Percentiles rank a stretch among this genome's conserved stretches.
These are phyloP conservation scores for Arthrobotrys megalospora DNA, from an alignment of 2,329 filamentous ascomycete species.

Conservation along the genomic window DNA sequence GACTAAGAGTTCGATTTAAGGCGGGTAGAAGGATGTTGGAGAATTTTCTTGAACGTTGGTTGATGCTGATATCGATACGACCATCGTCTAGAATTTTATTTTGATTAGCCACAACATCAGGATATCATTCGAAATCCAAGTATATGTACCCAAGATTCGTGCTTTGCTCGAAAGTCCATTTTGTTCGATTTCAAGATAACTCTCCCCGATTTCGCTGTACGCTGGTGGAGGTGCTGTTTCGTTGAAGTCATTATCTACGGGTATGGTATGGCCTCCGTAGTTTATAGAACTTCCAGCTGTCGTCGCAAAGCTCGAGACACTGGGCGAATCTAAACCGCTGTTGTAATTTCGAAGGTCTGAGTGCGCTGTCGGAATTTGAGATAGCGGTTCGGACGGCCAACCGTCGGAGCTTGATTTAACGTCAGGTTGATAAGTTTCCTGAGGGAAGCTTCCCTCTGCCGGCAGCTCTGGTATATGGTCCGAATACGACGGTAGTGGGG, in stretches of 20 bases:
- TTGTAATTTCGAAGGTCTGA: slow-evolving; percentile 53
- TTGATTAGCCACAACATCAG: slow-evolving; percentile 13
- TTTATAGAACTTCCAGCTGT: slow-evolving; percentile 28
- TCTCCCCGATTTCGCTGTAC: slow-evolving; percentile 66
- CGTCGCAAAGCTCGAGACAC: slow-evolving; percentile 4
- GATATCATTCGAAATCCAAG: background rate
- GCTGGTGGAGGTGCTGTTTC: slow-evolving; percentile 67
- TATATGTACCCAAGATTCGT: slow-evolving; percentile 64
- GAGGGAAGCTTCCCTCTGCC: slow-evolving; percentile 14
- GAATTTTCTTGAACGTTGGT: slow-evolving; percentile 77
- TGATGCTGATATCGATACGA: slow-evolving; percentile 84
- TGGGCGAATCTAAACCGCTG: slow-evolving; percentile 42
- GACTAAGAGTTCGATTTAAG: slow-evolving; percentile 66
- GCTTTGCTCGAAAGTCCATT: slow-evolving; percentile 68
- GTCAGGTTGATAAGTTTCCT: slow-evolving; percentile 23
- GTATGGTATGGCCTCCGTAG: slow-evolving; percentile 18
- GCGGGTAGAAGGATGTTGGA: slow-evolving; percentile 78
- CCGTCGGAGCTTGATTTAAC: slow-evolving; percentile 42
- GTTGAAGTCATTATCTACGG: slow-evolving; percentile 48
- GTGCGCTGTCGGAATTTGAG: slow-evolving; percentile 50
- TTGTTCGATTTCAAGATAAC: slow-evolving; percentile 67
- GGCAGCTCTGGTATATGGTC: slow-evolving; percentile 29
- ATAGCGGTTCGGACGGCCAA: slow-evolving; percentile 58
- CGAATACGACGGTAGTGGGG: slow-evolving; percentile 41
- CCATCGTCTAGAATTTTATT: slow-evolving; percentile 75